Evolutionary conservation across 78 protist genomes (phyloP), one percentile per base, ranked within the genome.

Genomic region (Pelomyxa schiedti): DNA sequence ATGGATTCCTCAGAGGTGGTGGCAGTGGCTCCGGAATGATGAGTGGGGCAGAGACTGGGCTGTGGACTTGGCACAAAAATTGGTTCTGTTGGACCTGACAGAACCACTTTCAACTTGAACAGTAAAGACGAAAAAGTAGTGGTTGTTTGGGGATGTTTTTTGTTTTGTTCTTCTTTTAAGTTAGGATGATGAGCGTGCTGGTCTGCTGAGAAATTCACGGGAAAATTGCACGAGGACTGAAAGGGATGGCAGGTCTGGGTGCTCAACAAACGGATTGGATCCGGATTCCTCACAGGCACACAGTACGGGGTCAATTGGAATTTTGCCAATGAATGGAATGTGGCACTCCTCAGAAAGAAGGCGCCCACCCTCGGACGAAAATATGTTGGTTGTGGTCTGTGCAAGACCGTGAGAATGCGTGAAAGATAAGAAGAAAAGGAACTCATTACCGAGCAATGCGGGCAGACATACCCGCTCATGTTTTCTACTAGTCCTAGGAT

Each of bases 401-500:
- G n/a, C n/a, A n/a, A n/a, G n/a, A n/a, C 77, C 86, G 81, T 81
- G 29, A 39, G 66, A 5, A 16, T 69, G 35, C 22, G 22, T 4
- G 69, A 7, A 65, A 7, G 35, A 65, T 4, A 4, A 65, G 69
- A 38, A 38, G 35, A 8, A 7, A 36, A 7, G 9, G 72, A 16
- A 52, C 3, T 8, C 3, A 77, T 36, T 74, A 82, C 81, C 42
- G 83, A 66, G 42, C 99, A 95, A 75, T 83, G 68, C 1, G 98
- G 95, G 86, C 98, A 97, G 42, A 91, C 94, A 38, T 92, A 97
- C 22, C 97, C 97, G 73, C 86, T 76, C 99, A 98, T 97, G 88
- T 98, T 98, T 74, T 97, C 99, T 4, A 98, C 94, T n/a, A 98
- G 84, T 52, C 99, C 99, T 28, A 97, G 69, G 36, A 98, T 76